A percentile compares a stretch with the other conserved stretches of the same genome.
Evolutionary conservation across 345 rosid species (phyloP).

Genomic region (Anastatica hierochuntica): DNA sequence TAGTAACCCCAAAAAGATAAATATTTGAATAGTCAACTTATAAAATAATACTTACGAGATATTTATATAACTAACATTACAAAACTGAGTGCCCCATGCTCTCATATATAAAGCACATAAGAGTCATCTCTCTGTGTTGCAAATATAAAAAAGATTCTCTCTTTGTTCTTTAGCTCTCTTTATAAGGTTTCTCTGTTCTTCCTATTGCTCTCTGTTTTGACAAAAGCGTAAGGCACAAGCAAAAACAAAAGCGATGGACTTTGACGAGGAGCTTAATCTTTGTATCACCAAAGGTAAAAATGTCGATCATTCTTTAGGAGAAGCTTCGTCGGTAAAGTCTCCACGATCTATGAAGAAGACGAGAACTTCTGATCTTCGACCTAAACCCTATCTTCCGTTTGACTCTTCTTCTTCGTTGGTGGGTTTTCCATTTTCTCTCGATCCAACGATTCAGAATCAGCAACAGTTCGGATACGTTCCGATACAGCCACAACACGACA

Average conservation of each 20-base stretch:
- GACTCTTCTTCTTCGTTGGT: conserved; percentile 18
- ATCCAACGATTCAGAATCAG: conserved; percentile 32
- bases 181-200: too few species aligned
- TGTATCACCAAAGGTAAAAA: conserved; percentile 30
- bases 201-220: not conserved
- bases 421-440: conserved; percentile 43
- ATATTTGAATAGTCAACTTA: not conserved
- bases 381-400: conserved; percentile 16
- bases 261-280: conserved; percentile 28
- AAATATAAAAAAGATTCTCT: not conserved
- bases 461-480: conserved; percentile 19
- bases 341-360: conserved; percentile 59
- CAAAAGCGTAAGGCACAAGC: not conserved
- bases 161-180: not conserved
- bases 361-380: conserved; percentile 45
- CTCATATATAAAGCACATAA: conserved; percentile 13
- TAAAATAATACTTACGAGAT: conserved; percentile 5
- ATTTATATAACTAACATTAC: not conserved
- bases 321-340: conserved; percentile 46
- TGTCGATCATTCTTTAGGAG: conserved; percentile 34
- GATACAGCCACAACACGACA: not conserved
- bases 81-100: not conserved
- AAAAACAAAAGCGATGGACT: conserved; percentile 19
- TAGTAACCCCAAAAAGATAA: conserved; percentile 20
- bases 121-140: conserved; percentile 1